Base-by-base conservation (phyloP, 2,329 filamentous ascomycete genomes). In the Ilyonectria sp. region DNA sequence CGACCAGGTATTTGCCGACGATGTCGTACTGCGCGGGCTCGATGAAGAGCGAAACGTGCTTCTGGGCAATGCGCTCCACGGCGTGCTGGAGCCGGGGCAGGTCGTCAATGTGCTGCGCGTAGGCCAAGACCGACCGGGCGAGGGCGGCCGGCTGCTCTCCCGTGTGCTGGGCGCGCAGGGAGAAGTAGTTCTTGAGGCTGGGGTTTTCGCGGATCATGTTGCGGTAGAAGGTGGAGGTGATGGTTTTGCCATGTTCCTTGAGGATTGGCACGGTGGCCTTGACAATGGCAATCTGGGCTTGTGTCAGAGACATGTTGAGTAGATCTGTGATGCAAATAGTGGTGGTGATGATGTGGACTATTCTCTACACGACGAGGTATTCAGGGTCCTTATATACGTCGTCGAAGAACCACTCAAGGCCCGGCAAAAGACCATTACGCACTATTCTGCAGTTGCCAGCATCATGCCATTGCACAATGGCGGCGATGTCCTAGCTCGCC, bases 231-330 rank as follows among this genome's bases (percentile, higher is more conserved):
- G 86, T 82, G 1, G 84, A 86, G n/a, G 92, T 94, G 79, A 95
- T 93, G 52, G 86, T 82, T 19, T 84, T 83, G 79, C 93, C 93
- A 78, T 94, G 88, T 68, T 90, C 84, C 70, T 89, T 86, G 8
- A 95, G 86, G 19, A 94, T 86, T 2, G 93, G 93, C 44, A 90
- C 92, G 2, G 93, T 95, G 43, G 93, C 86, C 80, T 94, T 95
- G 83, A 96, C 91, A 72, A 92, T 90, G 68, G 86, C 82, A 70
- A 91, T 86, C 82, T 95, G 93, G 43, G 86, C 82, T 29, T 86
- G 81, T 11, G 91, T 90, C 65, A 94, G 82, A 64, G 87, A 77
- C 83, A 85, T 85, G 56, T 3, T 70, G 53, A 26, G n/a, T 37
- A 10, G 52, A 37, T 57, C 29, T 65, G 10, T 58, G 43, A 44